Evolutionary conservation across 768 basidiomycete species (phyloP).

Genomic region (Candolleomyces efflorescens): DNA sequence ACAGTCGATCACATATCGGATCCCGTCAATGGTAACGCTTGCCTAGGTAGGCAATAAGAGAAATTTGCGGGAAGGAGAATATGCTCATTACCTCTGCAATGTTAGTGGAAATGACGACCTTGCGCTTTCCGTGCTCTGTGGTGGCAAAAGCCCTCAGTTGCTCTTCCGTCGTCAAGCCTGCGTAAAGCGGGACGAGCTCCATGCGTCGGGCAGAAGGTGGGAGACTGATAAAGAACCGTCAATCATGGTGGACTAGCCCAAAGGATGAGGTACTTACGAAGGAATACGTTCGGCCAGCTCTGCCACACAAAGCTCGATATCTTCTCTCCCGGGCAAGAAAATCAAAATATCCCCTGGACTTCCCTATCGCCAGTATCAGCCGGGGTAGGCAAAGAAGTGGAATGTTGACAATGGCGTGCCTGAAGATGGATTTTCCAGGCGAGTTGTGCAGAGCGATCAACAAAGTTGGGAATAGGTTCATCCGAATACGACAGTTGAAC

Average conservation of each 20-base stretch:
- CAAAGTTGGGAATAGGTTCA: constrained; percentile 76
- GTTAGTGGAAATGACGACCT: constrained; percentile 91
- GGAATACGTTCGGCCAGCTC: constrained; percentile 74
- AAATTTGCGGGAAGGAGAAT: not conserved
- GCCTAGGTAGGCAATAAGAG: constrained; percentile 46
- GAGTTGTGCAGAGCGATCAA: constrained; percentile 75
- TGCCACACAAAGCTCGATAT: constrained; percentile 88
- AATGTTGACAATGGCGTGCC: constrained; percentile 36
- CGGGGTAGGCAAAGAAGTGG: not conserved
- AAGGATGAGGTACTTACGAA: constrained; percentile 37
- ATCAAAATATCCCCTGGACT: constrained; percentile 86
- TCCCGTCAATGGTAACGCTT: constrained; percentile 94
- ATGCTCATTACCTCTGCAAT: constrained; percentile 74
- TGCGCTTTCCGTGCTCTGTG: constrained; percentile 70
- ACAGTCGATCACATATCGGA: constrained; percentile 90
- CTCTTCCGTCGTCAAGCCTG: constrained; percentile 84
- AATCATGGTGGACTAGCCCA: not conserved
- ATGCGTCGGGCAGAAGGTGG: constrained; percentile 54
- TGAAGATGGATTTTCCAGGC: constrained; percentile 79
- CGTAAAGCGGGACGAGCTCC: constrained; percentile 75
- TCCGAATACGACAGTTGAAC: constrained; percentile 89
- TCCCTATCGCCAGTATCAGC: constrained; percentile 44
- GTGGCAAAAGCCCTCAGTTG: constrained; percentile 84
- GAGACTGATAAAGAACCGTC: constrained; percentile 31
- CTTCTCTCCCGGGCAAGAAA: constrained; percentile 93